Evolutionary conservation across 2,329 filamentous ascomycete genomes (phyloP), one percentile per base, ranked within the genome.

Genomic region (Aspergillus pseudoglaucus): DNA sequence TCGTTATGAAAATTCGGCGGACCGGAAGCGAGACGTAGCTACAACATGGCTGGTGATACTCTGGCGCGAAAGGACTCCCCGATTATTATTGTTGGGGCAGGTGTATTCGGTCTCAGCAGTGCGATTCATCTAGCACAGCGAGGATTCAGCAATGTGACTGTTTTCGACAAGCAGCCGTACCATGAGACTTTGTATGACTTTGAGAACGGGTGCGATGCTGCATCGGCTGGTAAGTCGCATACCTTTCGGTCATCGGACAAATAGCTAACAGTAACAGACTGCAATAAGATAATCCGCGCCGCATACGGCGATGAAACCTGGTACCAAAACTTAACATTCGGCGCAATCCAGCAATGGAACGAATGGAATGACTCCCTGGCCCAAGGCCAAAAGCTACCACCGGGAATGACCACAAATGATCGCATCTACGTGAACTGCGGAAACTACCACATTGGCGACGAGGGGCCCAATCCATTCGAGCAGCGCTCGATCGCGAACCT

Each of bases 131-230:
- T 76, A 4, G 67, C 67, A 6, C 60, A 63, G 42, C 58, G 70
- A 9, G 76, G 75, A 3, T 79, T 77, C 56, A 63, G 17, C 5
- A 65, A 74, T 49, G 64, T 79, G 22, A 76, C 68, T 7, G 67
- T 79, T 9, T 65, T 79, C 30, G 76, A 80, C 55, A 68, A 67
- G 51, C 72, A 78, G 53, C 61, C 69, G 15, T 64, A 75, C 30
- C 64, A 72, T 10, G 47, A 68, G 30, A 61, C 62, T 0, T 57
- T 56, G 0, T 78, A 78, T 45, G 68, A 69, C 6, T 72, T 71
- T 46, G 52, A 61, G 1, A 49, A 59, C 1, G 75, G 74, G 18
- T 67, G 68, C 43, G 72, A 75, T 55, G 66, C 64, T 2, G 73
- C 74, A 0, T 75, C 71, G 4, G 71, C 73, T 46, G 69, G 66